A percentile compares a stretch with the other conserved stretches of the same genome.
Evolutionary conservation across 345 rosid genomes (phyloP).

Genomic region (Arabidopsis arenosa): DNA sequence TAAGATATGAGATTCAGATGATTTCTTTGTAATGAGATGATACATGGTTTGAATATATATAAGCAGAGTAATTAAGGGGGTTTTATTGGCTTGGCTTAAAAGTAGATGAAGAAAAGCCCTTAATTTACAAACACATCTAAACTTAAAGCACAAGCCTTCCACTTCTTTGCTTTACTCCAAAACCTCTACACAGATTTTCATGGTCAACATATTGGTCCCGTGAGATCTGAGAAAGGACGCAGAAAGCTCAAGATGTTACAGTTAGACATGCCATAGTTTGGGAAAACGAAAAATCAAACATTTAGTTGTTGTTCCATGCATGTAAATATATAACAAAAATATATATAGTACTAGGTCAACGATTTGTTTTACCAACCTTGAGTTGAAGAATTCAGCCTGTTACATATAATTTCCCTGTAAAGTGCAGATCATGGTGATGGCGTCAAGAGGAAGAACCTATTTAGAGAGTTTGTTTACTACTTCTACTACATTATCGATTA

Average conservation of each 20-base stretch:
- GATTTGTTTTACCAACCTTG: too few relatives aligned
- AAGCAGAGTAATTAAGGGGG: conserved; percentile 55
- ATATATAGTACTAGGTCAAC: background rate
- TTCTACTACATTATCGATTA: too few relatives aligned
- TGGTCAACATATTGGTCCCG: conserved; percentile 46
- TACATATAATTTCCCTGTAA: too few relatives aligned
- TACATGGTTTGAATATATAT: conserved; percentile 63
- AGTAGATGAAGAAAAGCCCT: conserved; percentile 66
- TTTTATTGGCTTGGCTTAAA: conserved; percentile 87
- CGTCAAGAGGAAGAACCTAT: too few relatives aligned
- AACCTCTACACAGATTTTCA: conserved; percentile 49
- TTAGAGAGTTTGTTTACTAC: too few relatives aligned
- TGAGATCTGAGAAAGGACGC: conserved; percentile 27
- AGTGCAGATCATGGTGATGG: too few relatives aligned
- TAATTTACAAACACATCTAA: conserved; percentile 63
- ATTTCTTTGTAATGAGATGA: conserved; percentile 26
- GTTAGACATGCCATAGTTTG: conserved; percentile 10
- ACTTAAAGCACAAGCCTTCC: conserved; percentile 81
- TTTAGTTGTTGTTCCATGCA: background rate
- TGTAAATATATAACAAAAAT: background rate
- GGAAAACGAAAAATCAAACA: conserved; percentile 2
- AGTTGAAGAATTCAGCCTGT: too few relatives aligned
- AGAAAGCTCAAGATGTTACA: conserved; percentile 8
- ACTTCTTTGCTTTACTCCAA: conserved; percentile 90
- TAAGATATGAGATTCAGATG: conserved; percentile 42